Base-by-base conservation (phyloP, 2,329 filamentous ascomycete species). In the Hypoxylon sp. region DNA sequence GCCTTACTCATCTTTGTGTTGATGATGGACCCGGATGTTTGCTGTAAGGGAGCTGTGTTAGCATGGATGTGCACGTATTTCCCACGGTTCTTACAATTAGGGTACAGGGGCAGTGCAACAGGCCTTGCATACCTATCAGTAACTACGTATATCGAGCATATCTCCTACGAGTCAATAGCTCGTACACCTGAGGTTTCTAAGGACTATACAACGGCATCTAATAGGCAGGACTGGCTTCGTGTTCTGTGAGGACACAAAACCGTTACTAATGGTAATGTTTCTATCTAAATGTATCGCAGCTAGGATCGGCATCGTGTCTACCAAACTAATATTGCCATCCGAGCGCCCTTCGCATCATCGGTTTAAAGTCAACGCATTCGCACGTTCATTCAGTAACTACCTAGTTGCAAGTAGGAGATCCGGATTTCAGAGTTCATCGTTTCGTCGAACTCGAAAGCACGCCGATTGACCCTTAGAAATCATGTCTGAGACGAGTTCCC, bases 11-110 rank as follows among this genome's bases (percentile, higher is more conserved):
- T 58, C 46, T 11, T 30, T 36, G 14, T 32, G 25, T 21, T 52
- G 17, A 25, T 43, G 25, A 36, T 56, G 10, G 57, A 52, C 25
- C 21, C 32, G 36, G 45, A 32, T 48, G 34, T 65, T 50, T 19
- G 46, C 41, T n/a, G 55, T 56, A 60, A 36, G 51, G 50, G 53
- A 63, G 51, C 61, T 41, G 52, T 65, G 48, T 65, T 58, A 65
- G 65, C 61, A 49, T 46, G 34, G 21, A 46, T 11, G 28, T 49
- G 32, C 56, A 23, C n/a, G 30, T 21, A 32, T 58, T 32, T 56
- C 11, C 21, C 45, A 49, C 34, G 43, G 48, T 57, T 45, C 11
- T 45, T 21, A 43, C 32, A 52, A 50, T 52, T 60, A 28, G 41
- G 46, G 43, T 62, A 43, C 11, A 23, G 17, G 36, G 58, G 53